Evolutionary conservation across 116 monocot genomes (phyloP).

Genomic region (Phalaenopsis hybrid): DNA sequence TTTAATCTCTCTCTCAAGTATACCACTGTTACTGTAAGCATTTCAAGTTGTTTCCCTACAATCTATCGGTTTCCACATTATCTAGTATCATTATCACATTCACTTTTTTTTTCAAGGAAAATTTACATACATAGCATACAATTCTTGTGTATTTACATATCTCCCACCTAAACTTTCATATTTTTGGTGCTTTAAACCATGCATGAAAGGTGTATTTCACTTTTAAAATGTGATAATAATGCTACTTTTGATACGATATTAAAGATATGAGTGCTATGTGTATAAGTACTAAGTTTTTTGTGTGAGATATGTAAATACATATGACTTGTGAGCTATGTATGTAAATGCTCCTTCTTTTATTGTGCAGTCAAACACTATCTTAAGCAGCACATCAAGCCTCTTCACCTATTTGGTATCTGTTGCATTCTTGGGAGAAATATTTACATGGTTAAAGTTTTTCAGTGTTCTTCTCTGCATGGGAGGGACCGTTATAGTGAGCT

Average conservation of each 20-base stretch:
- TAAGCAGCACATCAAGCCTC: constrained; percentile 87
- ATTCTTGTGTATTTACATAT: too few species aligned
- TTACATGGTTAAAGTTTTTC: constrained; percentile 82
- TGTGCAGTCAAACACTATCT: constrained; percentile 80
- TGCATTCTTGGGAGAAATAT: constrained; percentile 63
- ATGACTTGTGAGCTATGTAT: too few species aligned
- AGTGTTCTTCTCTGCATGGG: constrained; percentile 91
- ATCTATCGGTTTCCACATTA: not conserved
- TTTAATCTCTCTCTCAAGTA: constrained; percentile 90
- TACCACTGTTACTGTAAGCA: constrained; percentile 76
- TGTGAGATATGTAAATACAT: too few species aligned
- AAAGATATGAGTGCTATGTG: too few species aligned
- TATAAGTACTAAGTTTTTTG: too few species aligned
- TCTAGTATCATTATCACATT: not conserved
- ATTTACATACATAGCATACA: too few species aligned
- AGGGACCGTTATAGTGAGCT: constrained; percentile 72
- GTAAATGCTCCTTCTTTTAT: not conserved
- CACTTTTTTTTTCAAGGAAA: too few species aligned
- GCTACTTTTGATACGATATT: too few species aligned
- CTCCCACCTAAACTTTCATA: too few species aligned
- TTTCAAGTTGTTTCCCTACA: not conserved
- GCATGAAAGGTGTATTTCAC: too few species aligned
- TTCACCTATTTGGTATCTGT: constrained; percentile 80
- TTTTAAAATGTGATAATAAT: too few species aligned
- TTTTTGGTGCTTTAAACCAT: too few species aligned